Percentiles rank a stretch among this genome's conserved stretches.
Conservation (phyloP, 192 early-diverging fungal species). For the Radiomyces spectabilis region DNA sequence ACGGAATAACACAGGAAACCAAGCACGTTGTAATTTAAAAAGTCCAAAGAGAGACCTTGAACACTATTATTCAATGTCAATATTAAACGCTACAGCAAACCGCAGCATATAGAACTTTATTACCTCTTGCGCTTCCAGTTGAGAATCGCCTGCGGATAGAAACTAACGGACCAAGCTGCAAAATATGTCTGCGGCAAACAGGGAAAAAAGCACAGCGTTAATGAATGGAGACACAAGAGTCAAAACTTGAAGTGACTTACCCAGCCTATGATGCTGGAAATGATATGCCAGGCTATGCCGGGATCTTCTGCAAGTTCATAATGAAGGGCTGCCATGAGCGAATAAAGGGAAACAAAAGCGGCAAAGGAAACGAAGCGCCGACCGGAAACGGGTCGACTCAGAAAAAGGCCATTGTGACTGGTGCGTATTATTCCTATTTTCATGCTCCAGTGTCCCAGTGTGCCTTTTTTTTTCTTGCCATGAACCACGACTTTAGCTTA, state of each 20-base stretch:
- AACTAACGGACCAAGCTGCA: slow-evolving; percentile 79
- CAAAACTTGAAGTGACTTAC: neutral
- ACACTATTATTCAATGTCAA: slow-evolving; percentile 34
- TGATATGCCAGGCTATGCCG: neutral
- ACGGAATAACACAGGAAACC: slow-evolving; percentile 84
- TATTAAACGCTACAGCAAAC: neutral
- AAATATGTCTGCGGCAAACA: slow-evolving; percentile 51
- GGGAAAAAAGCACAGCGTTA: neutral
- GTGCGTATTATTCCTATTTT: too few species aligned
- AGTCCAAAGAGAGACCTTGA: slow-evolving; percentile 85
- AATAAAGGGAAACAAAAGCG: too few species aligned
- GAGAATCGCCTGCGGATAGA: slow-evolving; percentile 81
- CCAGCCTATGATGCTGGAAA: slow-evolving; percentile 17
- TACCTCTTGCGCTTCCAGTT: slow-evolving; percentile 70
- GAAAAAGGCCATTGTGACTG: too few species aligned
- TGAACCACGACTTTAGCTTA: slow-evolving; percentile 4
- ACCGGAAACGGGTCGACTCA: too few species aligned
- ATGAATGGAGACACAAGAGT: neutral
- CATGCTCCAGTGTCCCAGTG: too few species aligned
- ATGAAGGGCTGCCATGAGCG: too few species aligned
- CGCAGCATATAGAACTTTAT: neutral
- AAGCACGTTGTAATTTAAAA: slow-evolving; percentile 76
- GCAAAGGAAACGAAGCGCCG: too few species aligned
- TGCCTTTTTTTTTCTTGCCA: neutral
- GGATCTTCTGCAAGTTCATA: neutral